phyloP scores from a whole-genome alignment of 2,329 filamentous ascomycete species.

The Trichoderma sp. region DNA sequence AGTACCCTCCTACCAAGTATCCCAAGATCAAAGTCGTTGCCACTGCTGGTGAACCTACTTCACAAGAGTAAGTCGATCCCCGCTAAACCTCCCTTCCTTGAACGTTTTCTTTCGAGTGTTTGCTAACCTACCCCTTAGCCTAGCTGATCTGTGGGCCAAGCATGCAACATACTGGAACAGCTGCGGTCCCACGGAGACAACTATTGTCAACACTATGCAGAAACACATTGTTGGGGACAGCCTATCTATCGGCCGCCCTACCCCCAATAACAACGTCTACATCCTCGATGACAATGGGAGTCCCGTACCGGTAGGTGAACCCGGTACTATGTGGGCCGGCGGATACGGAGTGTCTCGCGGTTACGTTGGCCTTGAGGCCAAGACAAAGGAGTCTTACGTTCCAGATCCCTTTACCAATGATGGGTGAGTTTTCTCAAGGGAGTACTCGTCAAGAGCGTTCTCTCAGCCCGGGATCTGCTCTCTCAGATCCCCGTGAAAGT shows the following conservation, averaged over 20 bases:
- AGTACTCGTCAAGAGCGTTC: neutral
- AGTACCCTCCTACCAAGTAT: slow-evolving; percentile 45
- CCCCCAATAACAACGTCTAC: slow-evolving; percentile 56
- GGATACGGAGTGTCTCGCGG: slow-evolving; percentile 54
- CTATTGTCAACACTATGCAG: slow-evolving; percentile 57
- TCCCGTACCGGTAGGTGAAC: slow-evolving; percentile 45
- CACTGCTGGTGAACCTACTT: slow-evolving; percentile 54
- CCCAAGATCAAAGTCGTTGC: slow-evolving; percentile 52
- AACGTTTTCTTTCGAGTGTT: neutral
- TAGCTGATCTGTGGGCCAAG: slow-evolving; percentile 56
- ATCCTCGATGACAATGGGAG: slow-evolving; percentile 47
- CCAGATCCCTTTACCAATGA: slow-evolving; percentile 50
- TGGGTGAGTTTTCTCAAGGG: slow-evolving; percentile 39
- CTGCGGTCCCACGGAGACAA: slow-evolving; percentile 59
- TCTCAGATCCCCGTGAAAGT: neutral
- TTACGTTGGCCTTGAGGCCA: slow-evolving; percentile 51
- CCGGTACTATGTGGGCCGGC: slow-evolving; percentile 57
- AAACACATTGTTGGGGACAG: slow-evolving; percentile 44
- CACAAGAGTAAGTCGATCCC: slow-evolving; percentile 37
- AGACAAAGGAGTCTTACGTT: slow-evolving; percentile 50
- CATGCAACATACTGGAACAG: slow-evolving; percentile 52
- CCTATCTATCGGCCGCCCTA: slow-evolving; percentile 53
- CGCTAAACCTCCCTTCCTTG: neutral
- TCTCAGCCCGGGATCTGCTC: neutral
- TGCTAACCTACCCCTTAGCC: slow-evolving; percentile 19